Evolutionary conservation across 139 green algal genomes (phyloP), one percentile per base, ranked within the genome.

Genomic region (Nannochloris sp.): DNA sequence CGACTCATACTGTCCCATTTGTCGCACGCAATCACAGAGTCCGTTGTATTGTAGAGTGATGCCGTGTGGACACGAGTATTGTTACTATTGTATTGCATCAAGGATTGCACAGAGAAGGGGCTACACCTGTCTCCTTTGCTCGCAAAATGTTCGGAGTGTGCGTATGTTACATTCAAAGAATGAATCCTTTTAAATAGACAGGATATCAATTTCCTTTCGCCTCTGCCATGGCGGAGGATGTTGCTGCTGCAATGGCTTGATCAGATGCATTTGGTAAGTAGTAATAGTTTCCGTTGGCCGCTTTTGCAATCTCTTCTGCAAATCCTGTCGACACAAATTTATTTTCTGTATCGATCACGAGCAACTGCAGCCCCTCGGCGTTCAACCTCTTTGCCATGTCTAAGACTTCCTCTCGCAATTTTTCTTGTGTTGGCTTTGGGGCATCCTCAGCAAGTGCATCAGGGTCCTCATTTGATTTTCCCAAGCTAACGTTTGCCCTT

Each of bases 251-350:
- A 48, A 98, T 95, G 53, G 87, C 87, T 9, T 74, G 72, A 37
- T 98, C 92, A 5, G 61, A 83, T 8, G 91, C 92, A 60, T 97
- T 95, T 14, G 92, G 92, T 61, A 98, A 79, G 78, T 97, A 97
- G 79, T 98, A 97, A 54, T 78, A 74, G 50, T 82, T 78, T 51
- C 83, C 84, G 15, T 61, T n/a, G 1, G 74, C 76, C 27, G 80
- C 78, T 67, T 91, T 90, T 34, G 93, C 80, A 64, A 99, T 97
- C 72, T 99, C 90, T 78, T 98, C 88, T 5, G 93, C 90, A 81
- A 98, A 98, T 19, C 93, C 90, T 11, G 93, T 98, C n/a, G 83
- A 94, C 37, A 99, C 93, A 81, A 99, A 99, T 80, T 96, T 96
- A 60, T 78, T 78, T 64, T 78, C 71, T 56, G 50, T 98, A 83